These are phyloP conservation scores for Euryodendron excelsum DNA, from an alignment of 148 eudicot genomes.

Conservation along the genomic window DNA sequence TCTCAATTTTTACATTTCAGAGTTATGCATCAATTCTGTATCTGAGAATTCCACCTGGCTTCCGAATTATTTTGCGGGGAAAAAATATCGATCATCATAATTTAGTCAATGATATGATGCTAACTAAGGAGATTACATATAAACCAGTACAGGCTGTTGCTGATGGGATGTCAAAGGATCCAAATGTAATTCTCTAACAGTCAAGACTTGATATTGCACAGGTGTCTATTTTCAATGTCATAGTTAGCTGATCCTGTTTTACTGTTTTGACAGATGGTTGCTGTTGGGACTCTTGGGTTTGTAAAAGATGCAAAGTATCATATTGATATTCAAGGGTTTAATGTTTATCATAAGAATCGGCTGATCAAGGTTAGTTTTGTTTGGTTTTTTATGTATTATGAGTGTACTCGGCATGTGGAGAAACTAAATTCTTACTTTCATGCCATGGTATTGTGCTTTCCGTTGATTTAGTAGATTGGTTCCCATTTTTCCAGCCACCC, in stretches of 20 bases:
- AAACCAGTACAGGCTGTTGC: constrained; percentile 41
- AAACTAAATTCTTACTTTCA: background rate
- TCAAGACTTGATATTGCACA: background rate
- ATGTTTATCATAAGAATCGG: constrained; percentile 76
- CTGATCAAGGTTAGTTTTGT: constrained; percentile 56
- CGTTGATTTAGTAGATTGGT: background rate
- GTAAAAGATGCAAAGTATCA: constrained; percentile 72
- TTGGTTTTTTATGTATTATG: background rate
- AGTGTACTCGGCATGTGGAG: background rate
- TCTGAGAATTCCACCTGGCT: constrained; percentile 58
- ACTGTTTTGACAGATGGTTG: constrained; percentile 38
- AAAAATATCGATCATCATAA: constrained; percentile 66
- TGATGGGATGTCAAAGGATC: constrained; percentile 27
- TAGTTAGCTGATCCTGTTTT: constrained; percentile 7
- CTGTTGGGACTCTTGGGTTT: constrained; percentile 57
- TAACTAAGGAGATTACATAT: constrained; percentile 40
- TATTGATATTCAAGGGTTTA: constrained; percentile 81
- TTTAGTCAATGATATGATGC: constrained; percentile 65
- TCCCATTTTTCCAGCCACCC: background rate
- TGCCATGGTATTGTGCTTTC: background rate
- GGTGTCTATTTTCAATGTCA: no score
- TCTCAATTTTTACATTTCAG: constrained; percentile 29
- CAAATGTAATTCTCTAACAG: constrained; percentile 28
- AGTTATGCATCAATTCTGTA: constrained; percentile 77
- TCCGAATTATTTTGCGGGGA: constrained; percentile 64